Conservation (phyloP, 306 rosid genomes). For the Cucurbita ficifolia region DNA sequence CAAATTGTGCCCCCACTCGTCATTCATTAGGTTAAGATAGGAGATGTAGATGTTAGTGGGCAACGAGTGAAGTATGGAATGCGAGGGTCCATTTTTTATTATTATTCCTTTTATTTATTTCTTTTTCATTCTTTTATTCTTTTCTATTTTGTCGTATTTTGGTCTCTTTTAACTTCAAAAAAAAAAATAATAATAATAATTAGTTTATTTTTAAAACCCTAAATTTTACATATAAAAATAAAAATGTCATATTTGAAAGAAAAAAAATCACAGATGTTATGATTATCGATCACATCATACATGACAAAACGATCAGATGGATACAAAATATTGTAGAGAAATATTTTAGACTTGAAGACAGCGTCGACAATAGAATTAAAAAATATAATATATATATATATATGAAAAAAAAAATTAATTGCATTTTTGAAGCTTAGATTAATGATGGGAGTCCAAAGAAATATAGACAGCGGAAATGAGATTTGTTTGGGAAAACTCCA, state of each 20-base stretch:
- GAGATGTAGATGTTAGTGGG: slow-evolving; percentile 35
- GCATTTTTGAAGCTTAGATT: background rate
- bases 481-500: slow-evolving; percentile 10
- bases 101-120: background rate
- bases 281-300: background rate
- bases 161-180: background rate
- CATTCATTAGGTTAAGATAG: slow-evolving; percentile 17
- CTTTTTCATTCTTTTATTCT: background rate
- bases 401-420: background rate
- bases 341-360: background rate
- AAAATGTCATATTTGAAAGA: background rate
- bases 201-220: too few relatives aligned
- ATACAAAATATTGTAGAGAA: background rate
- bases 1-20: slow-evolving; percentile 19
- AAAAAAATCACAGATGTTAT: background rate
- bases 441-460: slow-evolving; percentile 7
- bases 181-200: background rate
- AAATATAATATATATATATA: background rate
- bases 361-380: background rate
- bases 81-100: slow-evolving; percentile 27
- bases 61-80: slow-evolving; percentile 32
- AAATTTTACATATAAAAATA: too few relatives aligned
- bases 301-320: background rate
- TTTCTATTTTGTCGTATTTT: background rate
- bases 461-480: background rate